phyloP scores from a whole-genome alignment of 331 rosid genomes.

The Ulmus americana region DNA sequence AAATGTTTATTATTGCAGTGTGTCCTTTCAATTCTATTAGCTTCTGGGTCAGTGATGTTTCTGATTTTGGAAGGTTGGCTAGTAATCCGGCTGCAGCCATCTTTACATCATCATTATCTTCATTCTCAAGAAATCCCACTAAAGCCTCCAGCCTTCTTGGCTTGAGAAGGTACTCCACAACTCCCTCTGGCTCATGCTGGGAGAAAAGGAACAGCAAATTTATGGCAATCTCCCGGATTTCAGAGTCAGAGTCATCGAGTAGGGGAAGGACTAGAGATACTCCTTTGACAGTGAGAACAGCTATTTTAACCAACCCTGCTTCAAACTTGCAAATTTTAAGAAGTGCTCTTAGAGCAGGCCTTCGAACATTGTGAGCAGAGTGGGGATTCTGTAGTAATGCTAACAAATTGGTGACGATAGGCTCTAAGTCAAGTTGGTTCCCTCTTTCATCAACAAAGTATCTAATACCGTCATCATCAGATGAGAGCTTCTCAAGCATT shows the following conservation, averaged over 20 bases:
- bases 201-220: constrained; percentile 67
- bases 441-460: constrained; percentile 60
- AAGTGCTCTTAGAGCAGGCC: constrained; percentile 59
- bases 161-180: constrained; percentile 69
- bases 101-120: constrained; percentile 50
- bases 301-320: constrained; percentile 61
- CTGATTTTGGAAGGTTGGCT: constrained; percentile 75
- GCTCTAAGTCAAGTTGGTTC: constrained; percentile 51
- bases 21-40: constrained; percentile 57
- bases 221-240: constrained; percentile 54
- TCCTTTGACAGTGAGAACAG: constrained; percentile 57
- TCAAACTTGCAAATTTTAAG: constrained; percentile 71
- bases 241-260: constrained; percentile 65
- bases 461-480: constrained; percentile 40
- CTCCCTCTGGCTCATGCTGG: constrained; percentile 73
- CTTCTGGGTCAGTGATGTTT: constrained; percentile 47
- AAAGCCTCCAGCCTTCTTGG: constrained; percentile 82
- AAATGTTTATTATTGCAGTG: constrained; percentile 58
- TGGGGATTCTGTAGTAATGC: constrained; percentile 38
- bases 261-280: constrained; percentile 62
- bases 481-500: constrained; percentile 64
- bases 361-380: constrained; percentile 40
- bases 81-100: constrained; percentile 84
- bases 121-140: constrained; percentile 65
- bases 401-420: constrained; percentile 49